These are phyloP conservation scores for Clavaria fumosa DNA, from an alignment of 768 basidiomycete genomes.

Conservation along the genomic window DNA sequence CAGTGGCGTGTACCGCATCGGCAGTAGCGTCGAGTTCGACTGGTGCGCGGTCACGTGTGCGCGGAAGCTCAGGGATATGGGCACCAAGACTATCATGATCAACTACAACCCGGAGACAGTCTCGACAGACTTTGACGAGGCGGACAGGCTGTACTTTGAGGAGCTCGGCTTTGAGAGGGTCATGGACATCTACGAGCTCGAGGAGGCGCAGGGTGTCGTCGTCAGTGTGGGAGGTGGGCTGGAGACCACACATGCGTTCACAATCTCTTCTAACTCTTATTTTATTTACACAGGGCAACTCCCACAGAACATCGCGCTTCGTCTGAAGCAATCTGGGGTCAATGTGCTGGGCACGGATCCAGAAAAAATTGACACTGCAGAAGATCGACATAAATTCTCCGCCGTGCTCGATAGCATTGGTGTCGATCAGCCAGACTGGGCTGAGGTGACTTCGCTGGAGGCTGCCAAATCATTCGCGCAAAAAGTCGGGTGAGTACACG, in stretches of 20 bases:
- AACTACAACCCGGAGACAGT: slow-evolving; percentile 99
- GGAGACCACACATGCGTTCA: not conserved
- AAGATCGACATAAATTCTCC: slow-evolving; percentile 99
- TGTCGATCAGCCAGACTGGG: slow-evolving; percentile 96
- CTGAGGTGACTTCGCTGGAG: slow-evolving; percentile 75
- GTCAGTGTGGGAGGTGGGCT: slow-evolving; percentile 88
- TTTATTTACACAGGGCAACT: slow-evolving; percentile 47
- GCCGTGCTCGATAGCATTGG: slow-evolving; percentile 87
- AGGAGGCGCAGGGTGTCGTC: slow-evolving; percentile 82
- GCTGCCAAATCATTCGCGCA: slow-evolving; percentile 85
- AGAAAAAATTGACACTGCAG: slow-evolving; percentile 86
- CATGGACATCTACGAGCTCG: slow-evolving; percentile 99
- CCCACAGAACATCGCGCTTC: slow-evolving; percentile 95
- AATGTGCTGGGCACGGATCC: slow-evolving; percentile 96
- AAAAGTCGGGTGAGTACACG: slow-evolving; percentile 51
- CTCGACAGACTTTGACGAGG: slow-evolving; percentile 98
- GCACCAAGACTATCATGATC: slow-evolving; percentile 94
- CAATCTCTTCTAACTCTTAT: not conserved
- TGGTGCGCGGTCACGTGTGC: slow-evolving; percentile 99
- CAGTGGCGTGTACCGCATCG: slow-evolving; percentile 95
- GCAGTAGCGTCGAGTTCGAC: slow-evolving; percentile 97
- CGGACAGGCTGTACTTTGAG: slow-evolving; percentile 97
- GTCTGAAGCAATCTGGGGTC: slow-evolving; percentile 80
- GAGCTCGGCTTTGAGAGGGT: slow-evolving; percentile 96
- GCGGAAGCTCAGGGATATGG: slow-evolving; percentile 79